Conservation (phyloP, 306 rosid genomes). For the Castanospermum australe region DNA sequence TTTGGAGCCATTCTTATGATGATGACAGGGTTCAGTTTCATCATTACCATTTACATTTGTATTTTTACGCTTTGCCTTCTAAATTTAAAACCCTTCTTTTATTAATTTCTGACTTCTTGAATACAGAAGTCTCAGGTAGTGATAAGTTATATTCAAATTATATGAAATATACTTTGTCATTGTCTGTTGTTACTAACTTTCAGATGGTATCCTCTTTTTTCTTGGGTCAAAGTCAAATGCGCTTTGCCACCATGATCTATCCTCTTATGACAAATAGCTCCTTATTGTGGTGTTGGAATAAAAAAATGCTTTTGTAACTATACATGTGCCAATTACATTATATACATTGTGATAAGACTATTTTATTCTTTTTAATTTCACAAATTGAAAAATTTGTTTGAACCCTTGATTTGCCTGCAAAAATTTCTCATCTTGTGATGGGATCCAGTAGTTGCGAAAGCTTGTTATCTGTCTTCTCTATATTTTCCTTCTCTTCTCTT, state of each 20-base stretch:
- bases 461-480: neutral
- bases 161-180: neutral
- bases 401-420: neutral
- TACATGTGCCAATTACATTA: neutral
- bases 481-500: neutral
- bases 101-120: neutral
- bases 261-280: neutral
- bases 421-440: neutral
- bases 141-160: neutral
- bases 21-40: conserved; percentile 6
- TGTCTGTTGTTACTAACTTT: neutral
- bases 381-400: neutral
- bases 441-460: neutral
- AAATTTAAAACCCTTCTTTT: neutral
- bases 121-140: neutral
- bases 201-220: neutral
- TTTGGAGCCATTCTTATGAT: conserved; percentile 10
- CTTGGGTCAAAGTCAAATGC: neutral
- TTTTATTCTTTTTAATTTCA: neutral
- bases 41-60: neutral
- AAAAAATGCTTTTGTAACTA: neutral
- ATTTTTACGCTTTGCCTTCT: conserved; percentile 5
- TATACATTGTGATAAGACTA: neutral
- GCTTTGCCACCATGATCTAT: neutral
- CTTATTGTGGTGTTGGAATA: neutral